These are phyloP conservation scores for Dryas octopetala DNA, from an alignment of 306 rosid species.

Conservation along the genomic window DNA sequence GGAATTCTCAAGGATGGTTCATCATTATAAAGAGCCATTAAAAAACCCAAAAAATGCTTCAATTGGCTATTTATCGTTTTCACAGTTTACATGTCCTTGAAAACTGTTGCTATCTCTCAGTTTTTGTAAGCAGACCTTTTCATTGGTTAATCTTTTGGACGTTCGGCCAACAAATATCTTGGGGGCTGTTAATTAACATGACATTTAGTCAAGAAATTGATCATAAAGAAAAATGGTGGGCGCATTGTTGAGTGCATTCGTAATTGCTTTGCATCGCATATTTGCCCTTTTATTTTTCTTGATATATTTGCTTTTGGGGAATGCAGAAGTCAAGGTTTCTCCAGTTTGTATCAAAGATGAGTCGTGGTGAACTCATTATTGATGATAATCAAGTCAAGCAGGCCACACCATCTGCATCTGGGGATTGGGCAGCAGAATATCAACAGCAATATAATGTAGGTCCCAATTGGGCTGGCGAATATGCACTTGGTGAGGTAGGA, in stretches of 20 bases:
- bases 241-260: not conserved
- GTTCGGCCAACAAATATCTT: not conserved
- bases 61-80: not conserved
- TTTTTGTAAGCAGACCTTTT: not conserved
- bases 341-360: constrained; percentile 97
- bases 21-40: not conserved
- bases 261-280: not conserved
- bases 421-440: constrained; percentile 88
- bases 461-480: constrained; percentile 83
- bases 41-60: not conserved
- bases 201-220: constrained; percentile 1
- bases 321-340: constrained; percentile 92
- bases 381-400: constrained; percentile 92
- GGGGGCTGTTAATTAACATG: not conserved
- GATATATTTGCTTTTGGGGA: constrained; percentile 9
- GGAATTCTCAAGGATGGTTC: not conserved
- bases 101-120: not conserved
- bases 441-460: constrained; percentile 60
- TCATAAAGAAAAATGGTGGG: not conserved
- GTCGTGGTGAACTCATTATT: constrained; percentile 87
- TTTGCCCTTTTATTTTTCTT: not conserved
- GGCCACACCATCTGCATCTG: constrained; percentile 54
- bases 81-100: not conserved
- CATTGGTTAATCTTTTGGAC: not conserved
- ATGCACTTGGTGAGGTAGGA: constrained; percentile 45